These are phyloP conservation scores for Aquilaria sinensis DNA, from an alignment of 345 rosid species.

Conservation along the genomic window DNA sequence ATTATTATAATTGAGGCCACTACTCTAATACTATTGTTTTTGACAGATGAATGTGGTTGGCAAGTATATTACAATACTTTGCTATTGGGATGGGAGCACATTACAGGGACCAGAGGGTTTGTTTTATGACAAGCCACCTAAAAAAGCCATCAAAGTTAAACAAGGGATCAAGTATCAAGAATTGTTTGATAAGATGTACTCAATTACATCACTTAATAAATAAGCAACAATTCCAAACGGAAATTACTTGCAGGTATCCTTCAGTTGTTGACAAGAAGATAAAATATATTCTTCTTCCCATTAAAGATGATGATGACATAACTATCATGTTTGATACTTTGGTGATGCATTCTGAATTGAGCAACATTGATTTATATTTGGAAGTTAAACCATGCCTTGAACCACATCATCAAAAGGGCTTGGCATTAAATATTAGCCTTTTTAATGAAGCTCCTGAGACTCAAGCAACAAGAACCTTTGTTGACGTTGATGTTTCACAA, in stretches of 20 bases:
- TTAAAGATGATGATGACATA: neutral
- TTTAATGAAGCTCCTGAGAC: too few species aligned
- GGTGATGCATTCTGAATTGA: neutral
- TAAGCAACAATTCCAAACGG: neutral
- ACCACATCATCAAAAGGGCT: too few species aligned
- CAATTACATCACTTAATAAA: neutral
- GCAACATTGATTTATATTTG: constrained; percentile 1
- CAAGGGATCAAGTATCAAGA: too few species aligned
- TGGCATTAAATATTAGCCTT: too few species aligned
- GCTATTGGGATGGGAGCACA: constrained; percentile 1
- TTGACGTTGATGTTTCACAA: too few species aligned
- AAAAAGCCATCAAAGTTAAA: neutral
- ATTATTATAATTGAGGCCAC: too few species aligned
- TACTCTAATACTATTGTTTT: too few species aligned
- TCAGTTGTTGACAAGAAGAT: neutral
- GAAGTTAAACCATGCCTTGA: neutral
- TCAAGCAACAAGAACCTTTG: too few species aligned
- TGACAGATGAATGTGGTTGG: neutral
- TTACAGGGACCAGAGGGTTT: neutral
- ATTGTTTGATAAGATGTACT: neutral
- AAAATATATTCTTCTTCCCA: neutral
- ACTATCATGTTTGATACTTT: constrained; percentile 1
- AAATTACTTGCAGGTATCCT: neutral
- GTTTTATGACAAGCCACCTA: constrained; percentile 2
- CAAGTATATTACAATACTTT: neutral